Evolutionary conservation across 345 rosid species (phyloP), one percentile per base, ranked within the genome.

Genomic region (Combretum micranthum): DNA sequence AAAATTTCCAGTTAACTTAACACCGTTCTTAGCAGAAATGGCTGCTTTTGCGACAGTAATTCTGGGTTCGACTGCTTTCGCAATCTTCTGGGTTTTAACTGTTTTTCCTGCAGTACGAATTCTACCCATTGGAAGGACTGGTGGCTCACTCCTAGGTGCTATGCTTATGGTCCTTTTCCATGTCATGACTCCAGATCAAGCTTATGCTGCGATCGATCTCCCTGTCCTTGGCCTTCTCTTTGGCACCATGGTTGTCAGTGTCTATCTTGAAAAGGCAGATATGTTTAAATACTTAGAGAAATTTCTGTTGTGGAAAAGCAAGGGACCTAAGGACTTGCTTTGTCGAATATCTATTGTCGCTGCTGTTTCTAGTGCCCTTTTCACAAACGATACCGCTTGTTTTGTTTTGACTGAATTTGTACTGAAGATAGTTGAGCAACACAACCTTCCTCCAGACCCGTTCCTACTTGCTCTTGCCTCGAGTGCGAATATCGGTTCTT

Each of bases 211-310:
- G 11, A 81, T 91, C 49, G 92, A 91, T 62, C 90, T 91, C 46
- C 82, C 89, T 0, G 84, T 91, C 39, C 84, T 91, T 19, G 92
- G 96, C 10, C 95, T 88, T 61, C 83, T 91, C 32, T 91, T 88
- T 32, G 96, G 96, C 13, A 91, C 95, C 0, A 88, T 91, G 92
- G 92, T 91, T 44, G 92, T 88, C 22, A 74, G 90, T 62, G 66
- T 78, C 26, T 91, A 91, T 75, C 90, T 91, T 8, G 95, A 88
- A 47, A 72, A 82, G 70, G 95, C 95, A 47, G 96, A 91, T 54
- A 68, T 88, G 79, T 88, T 88, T 65, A 77, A 76, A 51, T 82
- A 86, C 76, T 60, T 91, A 26, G 95, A 96, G 1, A 86, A 79
- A 21, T 55, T 88, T 48, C 79, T 88, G 2, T 71, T 85, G 0